Evolutionary conservation across 805 yeast species (phyloP).

Genomic region (Teunomyces barrocoloradensis): DNA sequence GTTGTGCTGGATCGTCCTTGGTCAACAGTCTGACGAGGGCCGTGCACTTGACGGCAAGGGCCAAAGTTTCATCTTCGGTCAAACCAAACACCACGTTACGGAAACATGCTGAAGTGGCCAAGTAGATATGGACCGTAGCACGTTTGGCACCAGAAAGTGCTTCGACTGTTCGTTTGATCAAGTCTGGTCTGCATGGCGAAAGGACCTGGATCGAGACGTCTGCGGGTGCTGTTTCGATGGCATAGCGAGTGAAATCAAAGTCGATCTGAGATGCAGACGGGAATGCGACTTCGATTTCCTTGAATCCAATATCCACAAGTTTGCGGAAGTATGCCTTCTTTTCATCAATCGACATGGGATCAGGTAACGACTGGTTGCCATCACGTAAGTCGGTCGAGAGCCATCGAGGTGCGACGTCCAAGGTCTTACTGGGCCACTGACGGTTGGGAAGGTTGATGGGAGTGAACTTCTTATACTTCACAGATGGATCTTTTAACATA

Average conservation of each 20-base stretch:
- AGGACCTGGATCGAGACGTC: conserved; percentile 78
- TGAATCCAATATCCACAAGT: conserved; percentile 70
- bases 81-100: conserved; percentile 68
- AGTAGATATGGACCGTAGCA: conserved; percentile 73
- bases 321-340: conserved; percentile 69
- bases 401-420: conserved; percentile 75
- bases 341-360: conserved; percentile 81
- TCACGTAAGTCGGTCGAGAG: conserved; percentile 79
- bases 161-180: conserved; percentile 70
- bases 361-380: conserved; percentile 83
- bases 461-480: conserved; percentile 58
- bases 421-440: conserved; percentile 63
- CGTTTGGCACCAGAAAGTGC: conserved; percentile 69
- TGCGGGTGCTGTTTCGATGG: conserved; percentile 69
- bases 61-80: conserved; percentile 56
- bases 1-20: conserved; percentile 57
- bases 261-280: conserved; percentile 80
- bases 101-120: conserved; percentile 75
- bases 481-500: conserved; percentile 58
- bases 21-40: conserved; percentile 63
- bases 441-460: conserved; percentile 58
- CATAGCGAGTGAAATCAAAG: conserved; percentile 75
- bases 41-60: conserved; percentile 61
- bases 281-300: conserved; percentile 81
- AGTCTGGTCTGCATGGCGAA: conserved; percentile 72